Conservation (phyloP, 2,329 filamentous ascomycete species). For the Cryphonectria parasitica region DNA sequence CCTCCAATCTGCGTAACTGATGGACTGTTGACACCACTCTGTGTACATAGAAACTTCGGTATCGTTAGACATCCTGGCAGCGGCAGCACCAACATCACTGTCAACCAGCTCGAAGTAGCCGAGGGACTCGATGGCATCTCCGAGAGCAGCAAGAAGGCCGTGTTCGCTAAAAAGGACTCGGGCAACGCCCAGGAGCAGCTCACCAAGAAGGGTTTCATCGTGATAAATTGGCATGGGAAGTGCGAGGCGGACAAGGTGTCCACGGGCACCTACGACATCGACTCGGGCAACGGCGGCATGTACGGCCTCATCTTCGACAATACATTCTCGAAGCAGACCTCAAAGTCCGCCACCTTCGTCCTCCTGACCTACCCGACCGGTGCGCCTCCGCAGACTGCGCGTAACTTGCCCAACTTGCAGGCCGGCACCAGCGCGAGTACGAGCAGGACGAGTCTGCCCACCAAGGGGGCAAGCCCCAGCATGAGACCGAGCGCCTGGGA, state of each 20-base stretch:
- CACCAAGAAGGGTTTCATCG: slow-evolving; percentile 68
- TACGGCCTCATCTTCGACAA: slow-evolving; percentile 98
- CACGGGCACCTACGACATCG: slow-evolving; percentile 85
- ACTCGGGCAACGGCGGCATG: slow-evolving; percentile 77
- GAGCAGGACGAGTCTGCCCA: slow-evolving; percentile 59
- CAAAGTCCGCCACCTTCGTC: slow-evolving; percentile 93
- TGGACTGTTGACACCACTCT: slow-evolving; percentile 1
- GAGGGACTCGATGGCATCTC: slow-evolving; percentile 38
- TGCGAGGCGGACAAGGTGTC: slow-evolving; percentile 96
- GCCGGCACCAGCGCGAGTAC: slow-evolving; percentile 41
- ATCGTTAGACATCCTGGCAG: slow-evolving; percentile 95
- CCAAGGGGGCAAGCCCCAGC: slow-evolving; percentile 46
- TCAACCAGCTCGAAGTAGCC: slow-evolving; percentile 47
- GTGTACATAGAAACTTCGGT: slow-evolving; percentile 78
- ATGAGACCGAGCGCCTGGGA: slow-evolving; percentile 51
- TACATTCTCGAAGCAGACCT: slow-evolving; percentile 93
- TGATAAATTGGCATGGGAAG: slow-evolving; percentile 87
- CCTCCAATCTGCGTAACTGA: neutral
- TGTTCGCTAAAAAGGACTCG: slow-evolving; percentile 60
- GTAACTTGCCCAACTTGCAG: slow-evolving; percentile 67
- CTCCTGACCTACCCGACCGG: slow-evolving; percentile 91
- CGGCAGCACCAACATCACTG: slow-evolving; percentile 55
- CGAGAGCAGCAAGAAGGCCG: slow-evolving; percentile 47
- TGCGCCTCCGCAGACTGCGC: slow-evolving; percentile 73
- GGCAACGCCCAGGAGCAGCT: slow-evolving; percentile 66